Percentiles rank a stretch among this genome's conserved stretches.
Conservation (phyloP, 192 early-diverging fungal genomes). For the Entomortierella chlamydospora region DNA sequence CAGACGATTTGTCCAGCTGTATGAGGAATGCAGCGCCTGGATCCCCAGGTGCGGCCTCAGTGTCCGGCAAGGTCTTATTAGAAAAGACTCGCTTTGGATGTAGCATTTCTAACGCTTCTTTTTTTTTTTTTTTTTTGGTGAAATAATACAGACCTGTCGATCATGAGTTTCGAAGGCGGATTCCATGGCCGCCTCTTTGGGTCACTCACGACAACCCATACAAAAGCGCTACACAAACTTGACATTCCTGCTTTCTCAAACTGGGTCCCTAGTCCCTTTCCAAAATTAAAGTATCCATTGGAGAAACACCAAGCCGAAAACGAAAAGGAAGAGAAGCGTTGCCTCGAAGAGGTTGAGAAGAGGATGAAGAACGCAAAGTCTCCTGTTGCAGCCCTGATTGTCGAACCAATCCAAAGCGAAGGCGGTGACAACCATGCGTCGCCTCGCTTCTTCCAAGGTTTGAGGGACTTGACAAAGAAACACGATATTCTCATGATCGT, state of each 20-base stretch:
- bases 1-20: conserved; percentile 61
- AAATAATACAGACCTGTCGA: conserved; percentile 63
- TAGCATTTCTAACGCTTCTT: background rate
- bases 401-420: conserved; percentile 82
- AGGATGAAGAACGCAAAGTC: conserved; percentile 59
- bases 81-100: too few species aligned
- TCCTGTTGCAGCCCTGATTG: conserved; percentile 72
- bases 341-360: conserved; percentile 62
- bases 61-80: too few species aligned
- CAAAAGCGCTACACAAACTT: conserved; percentile 79
- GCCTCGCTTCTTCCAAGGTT: conserved; percentile 70
- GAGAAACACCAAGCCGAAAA: conserved; percentile 70
- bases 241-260: conserved; percentile 76
- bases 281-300: conserved; percentile 73
- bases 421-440: conserved; percentile 81
- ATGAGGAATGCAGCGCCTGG: conserved; percentile 77
- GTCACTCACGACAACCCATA: conserved; percentile 71
- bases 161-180: conserved; percentile 70
- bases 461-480: conserved; percentile 67
- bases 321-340: conserved; percentile 65
- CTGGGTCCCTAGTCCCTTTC: conserved; percentile 66
- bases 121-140: background rate
- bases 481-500: conserved; percentile 76
- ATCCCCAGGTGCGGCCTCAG: conserved; percentile 55
- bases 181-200: conserved; percentile 83